Base-by-base conservation (phyloP, 257 asterid species). In the Phtheirospermum japonicum region DNA sequence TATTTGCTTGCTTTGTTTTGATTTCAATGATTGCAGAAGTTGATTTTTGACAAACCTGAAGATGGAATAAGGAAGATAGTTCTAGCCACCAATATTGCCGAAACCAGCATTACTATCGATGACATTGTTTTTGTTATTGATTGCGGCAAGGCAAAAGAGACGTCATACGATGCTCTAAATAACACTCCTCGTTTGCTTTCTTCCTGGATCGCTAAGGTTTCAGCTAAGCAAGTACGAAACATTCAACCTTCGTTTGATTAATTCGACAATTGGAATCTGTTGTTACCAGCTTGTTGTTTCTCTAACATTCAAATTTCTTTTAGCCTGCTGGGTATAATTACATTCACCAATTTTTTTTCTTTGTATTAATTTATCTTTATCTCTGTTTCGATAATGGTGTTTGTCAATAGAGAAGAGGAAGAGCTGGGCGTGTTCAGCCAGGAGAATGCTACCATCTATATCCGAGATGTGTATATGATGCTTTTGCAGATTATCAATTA, bases 351-450 rank as follows among this genome's bases (percentile, higher is more conserved):
- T 53, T 10, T 7, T 55, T n/a, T 43, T 73, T 37, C 19, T 13
- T 4, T 52, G 65, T 58, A 4, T 18, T 73, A 66, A 67, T 51
- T 62, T 32, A 32, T 58, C 20, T 17, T 64, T 69, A 9, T 66
- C 61, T 46, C 19, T 42, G 67, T 63, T 17, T 65, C 46, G 6
- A 4, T 17, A 49, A 64, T 71, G 68, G 57, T 72, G 66, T 71
- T 67, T 62, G 50, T 66, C 31, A 71, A 79, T 67, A 91, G 98
- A 85, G 98, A 83, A 84, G 90, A 84, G 98, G 98, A 83, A 85
- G 98, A 76, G 97, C 98, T 20, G 98, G 98, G 40, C 98, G 98
- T 77, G 96, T 91, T 46, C 96, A 85, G 79, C 95, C 98, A 36
- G 98, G 98, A 74, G 92, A 83, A 73, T 91, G 98, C 79, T 91